Percentiles rank a stretch among this genome's conserved stretches.
Conservation (phyloP, 2,329 filamentous ascomycete genomes). For the Neospermospora avenae region DNA sequence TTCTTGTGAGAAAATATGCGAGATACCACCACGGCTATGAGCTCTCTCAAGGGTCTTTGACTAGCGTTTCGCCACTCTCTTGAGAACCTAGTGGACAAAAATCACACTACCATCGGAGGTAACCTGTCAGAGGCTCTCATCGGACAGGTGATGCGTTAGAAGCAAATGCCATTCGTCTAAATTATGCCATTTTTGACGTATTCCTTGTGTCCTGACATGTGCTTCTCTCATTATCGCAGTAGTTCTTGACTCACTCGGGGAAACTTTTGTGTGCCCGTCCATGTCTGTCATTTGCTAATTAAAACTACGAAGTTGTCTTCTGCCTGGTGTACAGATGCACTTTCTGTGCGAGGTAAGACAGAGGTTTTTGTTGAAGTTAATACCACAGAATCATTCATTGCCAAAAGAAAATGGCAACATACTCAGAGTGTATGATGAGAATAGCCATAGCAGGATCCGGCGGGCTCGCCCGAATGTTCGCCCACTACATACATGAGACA, state of each 20-base stretch:
- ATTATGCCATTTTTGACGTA: slow-evolving; percentile 13
- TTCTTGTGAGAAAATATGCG: slow-evolving; percentile 6
- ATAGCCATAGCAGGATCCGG: slow-evolving; percentile 61
- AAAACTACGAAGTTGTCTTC: slow-evolving; percentile 8
- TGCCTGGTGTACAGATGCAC: slow-evolving; percentile 19
- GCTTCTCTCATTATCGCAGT: slow-evolving; percentile 21
- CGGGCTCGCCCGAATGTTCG: slow-evolving; percentile 55
- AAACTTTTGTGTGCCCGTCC: slow-evolving; percentile 3
- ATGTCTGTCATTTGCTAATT: slow-evolving; percentile 18
- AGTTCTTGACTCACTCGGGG: slow-evolving; percentile 23
- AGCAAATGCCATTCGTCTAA: slow-evolving; percentile 13
- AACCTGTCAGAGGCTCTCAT: slow-evolving; percentile 20
- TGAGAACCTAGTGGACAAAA: slow-evolving; percentile 19
- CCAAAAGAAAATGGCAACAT: slow-evolving; percentile 7
- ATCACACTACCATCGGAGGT: slow-evolving; percentile 13
- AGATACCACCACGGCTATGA: slow-evolving; percentile 14
- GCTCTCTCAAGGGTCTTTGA: slow-evolving; percentile 14
- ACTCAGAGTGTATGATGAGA: slow-evolving; percentile 44
- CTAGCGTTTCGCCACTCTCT: slow-evolving; percentile 25
- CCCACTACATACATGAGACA: slow-evolving; percentile 58
- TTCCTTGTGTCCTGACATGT: slow-evolving; percentile 6
- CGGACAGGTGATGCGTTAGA: background rate
- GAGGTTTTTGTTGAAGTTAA: slow-evolving; percentile 14
- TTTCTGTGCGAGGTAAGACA: background rate
- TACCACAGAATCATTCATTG: background rate